Evolutionary conservation across 2,329 filamentous ascomycete genomes (phyloP), one percentile per base, ranked within the genome.

Genomic region (Cryoendolithus antarcticus): DNA sequence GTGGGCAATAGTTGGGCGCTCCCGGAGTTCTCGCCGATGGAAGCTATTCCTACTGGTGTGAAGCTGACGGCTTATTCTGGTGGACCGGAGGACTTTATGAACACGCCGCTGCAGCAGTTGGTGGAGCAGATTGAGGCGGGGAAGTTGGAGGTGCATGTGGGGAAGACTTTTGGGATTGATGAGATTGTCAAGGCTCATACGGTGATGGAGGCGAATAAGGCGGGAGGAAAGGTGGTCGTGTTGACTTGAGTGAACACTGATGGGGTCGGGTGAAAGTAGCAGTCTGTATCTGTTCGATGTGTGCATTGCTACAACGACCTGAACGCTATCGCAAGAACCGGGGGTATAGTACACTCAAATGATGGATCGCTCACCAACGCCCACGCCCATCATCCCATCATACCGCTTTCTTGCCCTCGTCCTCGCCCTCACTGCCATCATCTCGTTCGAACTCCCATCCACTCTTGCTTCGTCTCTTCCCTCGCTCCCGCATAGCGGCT

Each of bases 401-500:
- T 3, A 47, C 40, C 32, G 42, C 34, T 38, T 51, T 51, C 49
- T 48, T 50, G 32, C 36, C 44, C 34, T 50, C 49, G 12, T 45
- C 46, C 12, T 37, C 43, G 30, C 42, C 48, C 4, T 39, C 46
- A 28, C 43, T 44, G 4, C 38, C 45, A 4, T 45, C 42, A 9
- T 43, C 48, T 9, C 49, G 45, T 3, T 45, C 47, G 31, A 50
- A 46, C 13, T 45, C 50, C 41, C 47, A 47, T 4, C 48, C 54
- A 32, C 50, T 50, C 42, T 55, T 58, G 36, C 70, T 67, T 39
- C 70, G 62, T 48, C 82, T 70, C 46, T 79, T 72, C 2, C 80
- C 80, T n/a, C 83, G 65, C 59, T 86, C 80, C 50, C 72, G 69
- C 83, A 96, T 93, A 4, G 86, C 86, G 49, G 79, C 82, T 39